phyloP scores from a whole-genome alignment of 257 asterid species.

The Nicotiana tomentosiformis region DNA sequence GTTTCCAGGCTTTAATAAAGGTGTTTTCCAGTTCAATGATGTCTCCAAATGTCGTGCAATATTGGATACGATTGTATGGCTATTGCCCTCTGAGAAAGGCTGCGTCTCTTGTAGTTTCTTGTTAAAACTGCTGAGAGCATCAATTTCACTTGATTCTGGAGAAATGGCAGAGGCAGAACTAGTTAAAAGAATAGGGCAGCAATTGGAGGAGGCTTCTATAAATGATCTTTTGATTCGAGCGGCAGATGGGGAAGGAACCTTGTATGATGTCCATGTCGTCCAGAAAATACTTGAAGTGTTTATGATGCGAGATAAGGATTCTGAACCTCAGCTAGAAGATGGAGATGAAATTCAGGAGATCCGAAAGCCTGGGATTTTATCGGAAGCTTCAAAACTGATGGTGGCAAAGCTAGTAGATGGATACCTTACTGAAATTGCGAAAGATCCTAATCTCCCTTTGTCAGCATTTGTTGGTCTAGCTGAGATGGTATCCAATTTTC shows the following conservation, averaged over 20 bases:
- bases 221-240: slow-evolving; percentile 67
- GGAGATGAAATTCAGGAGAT: slow-evolving; percentile 60
- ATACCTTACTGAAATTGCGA: slow-evolving; percentile 81
- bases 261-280: slow-evolving; percentile 54
- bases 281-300: slow-evolving; percentile 66
- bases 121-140: slow-evolving; percentile 75
- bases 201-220: slow-evolving; percentile 84
- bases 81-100: slow-evolving; percentile 75
- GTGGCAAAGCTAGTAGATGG: slow-evolving; percentile 84
- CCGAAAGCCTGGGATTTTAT: slow-evolving; percentile 66
- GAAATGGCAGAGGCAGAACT: slow-evolving; percentile 49
- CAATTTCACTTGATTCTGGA: slow-evolving; percentile 56
- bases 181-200: slow-evolving; percentile 69
- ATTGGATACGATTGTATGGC: slow-evolving; percentile 64
- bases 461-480: slow-evolving; percentile 55
- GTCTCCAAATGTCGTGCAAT: slow-evolving; percentile 41
- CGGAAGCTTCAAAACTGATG: slow-evolving; percentile 97
- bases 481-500: slow-evolving; percentile 62
- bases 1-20: slow-evolving; percentile 65
- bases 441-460: slow-evolving; percentile 67
- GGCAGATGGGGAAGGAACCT: slow-evolving; percentile 40
- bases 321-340: slow-evolving; percentile 35
- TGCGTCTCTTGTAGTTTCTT: slow-evolving; percentile 74
- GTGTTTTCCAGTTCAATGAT: slow-evolving; percentile 43
- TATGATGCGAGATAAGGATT: slow-evolving; percentile 40